Percentiles rank a stretch among this genome's conserved stretches.
These are phyloP conservation scores for Colletotrichum agaves DNA, from an alignment of 2,329 filamentous ascomycete species.

Conservation along the genomic window DNA sequence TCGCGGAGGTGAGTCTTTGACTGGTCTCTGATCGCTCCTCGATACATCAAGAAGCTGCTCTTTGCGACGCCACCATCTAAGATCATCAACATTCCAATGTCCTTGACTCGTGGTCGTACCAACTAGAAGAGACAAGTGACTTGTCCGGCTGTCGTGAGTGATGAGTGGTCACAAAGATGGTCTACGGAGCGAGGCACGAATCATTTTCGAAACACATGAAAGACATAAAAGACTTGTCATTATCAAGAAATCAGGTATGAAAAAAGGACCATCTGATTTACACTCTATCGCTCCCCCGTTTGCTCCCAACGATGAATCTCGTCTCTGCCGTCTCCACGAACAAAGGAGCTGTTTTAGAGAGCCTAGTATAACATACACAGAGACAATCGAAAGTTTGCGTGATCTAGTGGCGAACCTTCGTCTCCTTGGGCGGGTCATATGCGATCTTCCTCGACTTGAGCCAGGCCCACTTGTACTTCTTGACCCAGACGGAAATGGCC, in stretches of 20 bases:
- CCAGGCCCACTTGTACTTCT: slow-evolving; percentile 99
- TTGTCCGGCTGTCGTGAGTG: not conserved
- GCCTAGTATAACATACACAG: slow-evolving; percentile 45
- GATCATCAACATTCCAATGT: not conserved
- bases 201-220: not conserved
- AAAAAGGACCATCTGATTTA: slow-evolving; percentile 61
- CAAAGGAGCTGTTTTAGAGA: slow-evolving; percentile 55
- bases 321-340: slow-evolving; percentile 51
- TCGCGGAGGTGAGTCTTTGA: not conserved
- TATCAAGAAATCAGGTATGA: slow-evolving; percentile 47
- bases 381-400: slow-evolving; percentile 40
- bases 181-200: not conserved
- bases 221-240: slow-evolving; percentile 34
- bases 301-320: slow-evolving; percentile 40
- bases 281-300: slow-evolving; percentile 53
- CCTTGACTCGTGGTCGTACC: not conserved
- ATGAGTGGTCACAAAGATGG: not conserved
- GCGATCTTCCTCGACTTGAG: slow-evolving; percentile 95
- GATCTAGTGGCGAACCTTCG: slow-evolving; percentile 58
- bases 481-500: slow-evolving; percentile 94
- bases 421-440: slow-evolving; percentile 79
- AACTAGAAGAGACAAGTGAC: too few species aligned
- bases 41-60: not conserved
- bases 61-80: not conserved
- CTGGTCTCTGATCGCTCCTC: not conserved